Conservation (phyloP, 345 rosid species). For the Rhodamnia argentea region DNA sequence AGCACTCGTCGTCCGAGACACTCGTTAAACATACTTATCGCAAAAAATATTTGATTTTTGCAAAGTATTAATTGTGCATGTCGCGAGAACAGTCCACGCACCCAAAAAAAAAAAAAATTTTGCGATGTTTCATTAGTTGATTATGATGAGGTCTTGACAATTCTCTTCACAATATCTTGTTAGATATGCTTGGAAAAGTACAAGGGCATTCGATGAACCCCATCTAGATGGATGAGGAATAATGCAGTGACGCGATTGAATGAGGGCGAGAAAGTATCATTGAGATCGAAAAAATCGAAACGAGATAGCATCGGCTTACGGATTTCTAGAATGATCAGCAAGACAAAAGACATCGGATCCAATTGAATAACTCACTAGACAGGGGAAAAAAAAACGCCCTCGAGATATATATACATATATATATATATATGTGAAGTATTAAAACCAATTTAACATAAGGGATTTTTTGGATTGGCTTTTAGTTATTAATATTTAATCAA, state of each 20-base stretch:
- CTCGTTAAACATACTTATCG: background rate
- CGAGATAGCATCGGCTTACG: background rate
- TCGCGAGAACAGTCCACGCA: no score
- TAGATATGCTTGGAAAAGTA: background rate
- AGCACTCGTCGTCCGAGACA: no score
- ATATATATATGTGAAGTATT: no score
- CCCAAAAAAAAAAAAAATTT: no score
- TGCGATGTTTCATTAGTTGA: no score
- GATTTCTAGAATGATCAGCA: background rate
- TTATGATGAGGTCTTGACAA: no score
- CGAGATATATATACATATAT: no score
- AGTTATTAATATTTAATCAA: background rate
- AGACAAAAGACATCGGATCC: background rate
- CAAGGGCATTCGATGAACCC: background rate
- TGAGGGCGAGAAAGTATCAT: accelerated
- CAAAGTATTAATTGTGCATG: no score
- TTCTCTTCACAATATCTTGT: accelerated
- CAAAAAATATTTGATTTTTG: background rate
- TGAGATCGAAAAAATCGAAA: accelerated
- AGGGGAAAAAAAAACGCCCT: background rate
- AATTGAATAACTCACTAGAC: background rate
- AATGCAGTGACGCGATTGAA: accelerated
- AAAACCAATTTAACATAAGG: background rate
- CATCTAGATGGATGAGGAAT: background rate
- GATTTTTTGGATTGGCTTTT: background rate